Conservation (phyloP, 257 asterid genomes). For the Echium plantagineum region DNA sequence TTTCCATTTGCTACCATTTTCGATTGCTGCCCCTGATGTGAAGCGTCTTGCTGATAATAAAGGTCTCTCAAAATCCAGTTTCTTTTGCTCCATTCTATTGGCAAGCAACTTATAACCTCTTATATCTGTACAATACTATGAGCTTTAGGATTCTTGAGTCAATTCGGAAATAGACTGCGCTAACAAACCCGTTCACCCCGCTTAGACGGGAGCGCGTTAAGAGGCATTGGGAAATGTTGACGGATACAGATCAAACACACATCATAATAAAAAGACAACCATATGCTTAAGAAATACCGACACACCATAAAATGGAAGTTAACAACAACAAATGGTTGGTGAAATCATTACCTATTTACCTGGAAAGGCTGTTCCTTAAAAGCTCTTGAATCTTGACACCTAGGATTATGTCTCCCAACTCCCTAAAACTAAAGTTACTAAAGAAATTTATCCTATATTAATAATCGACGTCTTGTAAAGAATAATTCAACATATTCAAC, state of each 20-base stretch:
- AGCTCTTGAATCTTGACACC: no score
- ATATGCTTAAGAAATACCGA: neutral
- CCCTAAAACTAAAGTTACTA: no score
- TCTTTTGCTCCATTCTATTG: constrained; percentile 52
- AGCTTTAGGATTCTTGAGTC: neutral
- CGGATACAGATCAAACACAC: neutral
- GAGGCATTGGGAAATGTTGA: no score
- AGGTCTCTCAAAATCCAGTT: constrained; percentile 48
- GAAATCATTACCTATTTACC: neutral
- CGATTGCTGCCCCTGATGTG: constrained; percentile 20
- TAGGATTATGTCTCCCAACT: no score
- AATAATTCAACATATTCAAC: no score
- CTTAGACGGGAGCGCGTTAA: no score
- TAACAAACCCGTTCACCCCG: no score
- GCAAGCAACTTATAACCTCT: constrained; percentile 19
- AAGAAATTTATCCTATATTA: no score
- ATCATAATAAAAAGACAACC: neutral
- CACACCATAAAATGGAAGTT: neutral
- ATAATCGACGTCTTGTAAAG: no score
- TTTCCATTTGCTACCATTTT: constrained; percentile 18
- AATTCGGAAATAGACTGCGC: no score
- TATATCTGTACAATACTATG: neutral
- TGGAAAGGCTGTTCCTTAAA: neutral
- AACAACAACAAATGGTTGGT: neutral
- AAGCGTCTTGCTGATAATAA: constrained; percentile 54